A percentile compares a stretch with the other conserved stretches of the same genome.
phyloP scores from a whole-genome alignment of 208 protist genomes.

The Crithidia mellificae region DNA sequence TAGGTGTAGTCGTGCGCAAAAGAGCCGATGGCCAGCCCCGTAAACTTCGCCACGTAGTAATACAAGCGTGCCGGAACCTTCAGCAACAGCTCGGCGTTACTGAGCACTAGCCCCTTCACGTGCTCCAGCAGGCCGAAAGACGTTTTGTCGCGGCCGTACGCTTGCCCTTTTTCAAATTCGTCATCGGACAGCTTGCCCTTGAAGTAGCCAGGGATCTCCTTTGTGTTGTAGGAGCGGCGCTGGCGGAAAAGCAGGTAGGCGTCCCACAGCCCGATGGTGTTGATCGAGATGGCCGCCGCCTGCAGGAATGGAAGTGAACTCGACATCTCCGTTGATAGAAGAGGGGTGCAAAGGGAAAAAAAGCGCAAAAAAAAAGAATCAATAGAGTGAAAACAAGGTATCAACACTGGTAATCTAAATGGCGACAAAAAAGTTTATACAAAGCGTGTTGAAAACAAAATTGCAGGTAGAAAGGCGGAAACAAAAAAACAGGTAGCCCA shows the following conservation, averaged over 20 bases:
- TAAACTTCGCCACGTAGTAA: slow-evolving; percentile 21
- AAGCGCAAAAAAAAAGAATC: background rate
- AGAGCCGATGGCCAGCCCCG: slow-evolving; percentile 35
- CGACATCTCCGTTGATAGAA: no score
- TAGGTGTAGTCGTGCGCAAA: slow-evolving; percentile 66
- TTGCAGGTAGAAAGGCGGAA: background rate
- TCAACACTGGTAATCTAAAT: background rate
- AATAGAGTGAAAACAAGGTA: background rate
- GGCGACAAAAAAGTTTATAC: background rate
- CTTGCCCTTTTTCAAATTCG: slow-evolving; percentile 48
- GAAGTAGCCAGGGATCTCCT: slow-evolving; percentile 29
- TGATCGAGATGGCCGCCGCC: slow-evolving; percentile 44
- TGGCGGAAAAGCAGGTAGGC: slow-evolving; percentile 58
- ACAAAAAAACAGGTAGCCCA: no score
- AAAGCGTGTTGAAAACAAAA: background rate
- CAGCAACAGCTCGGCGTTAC: slow-evolving; percentile 39
- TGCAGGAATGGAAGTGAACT: slow-evolving; percentile 31
- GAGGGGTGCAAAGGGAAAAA: no score
- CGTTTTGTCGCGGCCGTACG: slow-evolving; percentile 43
- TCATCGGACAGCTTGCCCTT: slow-evolving; percentile 35
- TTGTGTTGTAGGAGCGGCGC: slow-evolving; percentile 27
- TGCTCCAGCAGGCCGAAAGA: slow-evolving; percentile 37
- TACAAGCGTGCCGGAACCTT: slow-evolving; percentile 50
- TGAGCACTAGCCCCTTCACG: slow-evolving; percentile 38
- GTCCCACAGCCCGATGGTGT: slow-evolving; percentile 55